phyloP scores from a whole-genome alignment of 1,139 yeast species.

The Yamadazyma dushanensis region DNA sequence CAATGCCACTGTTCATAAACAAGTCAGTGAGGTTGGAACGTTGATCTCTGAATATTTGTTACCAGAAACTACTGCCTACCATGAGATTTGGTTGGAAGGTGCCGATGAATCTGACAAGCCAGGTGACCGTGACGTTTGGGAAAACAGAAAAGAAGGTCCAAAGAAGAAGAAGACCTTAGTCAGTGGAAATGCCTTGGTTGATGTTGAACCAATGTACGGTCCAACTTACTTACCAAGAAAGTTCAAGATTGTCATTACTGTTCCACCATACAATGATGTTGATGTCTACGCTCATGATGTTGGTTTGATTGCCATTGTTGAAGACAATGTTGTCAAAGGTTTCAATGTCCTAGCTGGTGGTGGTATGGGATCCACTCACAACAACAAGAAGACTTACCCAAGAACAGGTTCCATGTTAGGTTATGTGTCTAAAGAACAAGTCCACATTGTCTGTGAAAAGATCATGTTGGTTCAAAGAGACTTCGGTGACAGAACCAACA shows the following conservation, averaged over 20 bases:
- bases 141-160: slow-evolving; percentile 74
- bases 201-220: slow-evolving; percentile 86
- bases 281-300: slow-evolving; percentile 96
- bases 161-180: slow-evolving; percentile 76
- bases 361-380: slow-evolving; percentile 99
- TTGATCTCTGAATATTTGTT: slow-evolving; percentile 77
- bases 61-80: slow-evolving; percentile 93
- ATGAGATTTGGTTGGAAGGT: slow-evolving; percentile 94
- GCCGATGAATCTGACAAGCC: slow-evolving; percentile 71
- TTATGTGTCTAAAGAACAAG: slow-evolving; percentile 64
- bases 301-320: slow-evolving; percentile 87
- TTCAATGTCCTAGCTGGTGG: slow-evolving; percentile 94
- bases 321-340: slow-evolving; percentile 64
- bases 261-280: slow-evolving; percentile 95
- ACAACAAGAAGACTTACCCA: slow-evolving; percentile 95
- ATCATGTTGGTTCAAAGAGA: slow-evolving; percentile 94
- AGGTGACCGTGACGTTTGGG: slow-evolving; percentile 71
- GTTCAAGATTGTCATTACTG: slow-evolving; percentile 91
- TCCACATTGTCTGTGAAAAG: slow-evolving; percentile 82
- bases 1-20: slow-evolving; percentile 78
- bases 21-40: slow-evolving; percentile 64
- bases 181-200: slow-evolving; percentile 84
- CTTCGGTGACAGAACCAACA: slow-evolving; percentile 90
- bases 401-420: slow-evolving; percentile 90
- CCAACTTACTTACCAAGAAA: slow-evolving; percentile 91